Evolutionary conservation across 1,139 yeast species (phyloP), one percentile per base, ranked within the genome.

Genomic region (Candida sp.): DNA sequence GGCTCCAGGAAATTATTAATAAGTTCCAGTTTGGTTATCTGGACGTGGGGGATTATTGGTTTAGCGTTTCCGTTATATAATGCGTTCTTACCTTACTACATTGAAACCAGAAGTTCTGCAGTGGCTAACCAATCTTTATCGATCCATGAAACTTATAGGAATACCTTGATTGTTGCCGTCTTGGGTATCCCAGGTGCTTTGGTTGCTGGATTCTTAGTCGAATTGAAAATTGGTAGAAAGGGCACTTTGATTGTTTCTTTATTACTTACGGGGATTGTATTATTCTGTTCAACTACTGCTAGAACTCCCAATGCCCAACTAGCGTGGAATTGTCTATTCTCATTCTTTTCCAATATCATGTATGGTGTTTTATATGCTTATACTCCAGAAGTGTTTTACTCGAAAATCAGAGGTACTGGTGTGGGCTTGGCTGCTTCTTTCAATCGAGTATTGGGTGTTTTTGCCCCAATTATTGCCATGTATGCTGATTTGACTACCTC

Each of bases 341-440:
- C 68, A 43, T 68, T 71, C 46, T 58, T 60, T 37, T 69, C 75
- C 25, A 70, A 65, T 47, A 67, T 70, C 39, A 68, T 71, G 72
- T 72, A 70, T 51, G 76, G 75, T 0, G 76, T 70, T 5, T 56
- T 72, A 34, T 72, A 72, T 47, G 75, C 76, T 9, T 71, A 71
- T 50, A 72, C 77, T 0, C 77, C 77, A 0, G 77, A 72, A 47
- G 64, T 70, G 35, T 71, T 70, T 52, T 70, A 68, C 11, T 58
- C 75, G 1, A 66, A 59, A 43, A 61, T 70, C 23, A 57, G 77
- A 49, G 76, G 75, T 4, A 71, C 76, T 4, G 76, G 70, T 1
- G 66, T 70, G 21, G 77, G 77, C 0, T 57, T 72, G 37, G 74
- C 76, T 1, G 63, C 77, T 1, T 67, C 74, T 11, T 66, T 66